A percentile compares a stretch with the other conserved stretches of the same genome.
phyloP scores from a whole-genome alignment of 169 alveolate genomes.

The Cyclospora cayetanensis region DNA sequence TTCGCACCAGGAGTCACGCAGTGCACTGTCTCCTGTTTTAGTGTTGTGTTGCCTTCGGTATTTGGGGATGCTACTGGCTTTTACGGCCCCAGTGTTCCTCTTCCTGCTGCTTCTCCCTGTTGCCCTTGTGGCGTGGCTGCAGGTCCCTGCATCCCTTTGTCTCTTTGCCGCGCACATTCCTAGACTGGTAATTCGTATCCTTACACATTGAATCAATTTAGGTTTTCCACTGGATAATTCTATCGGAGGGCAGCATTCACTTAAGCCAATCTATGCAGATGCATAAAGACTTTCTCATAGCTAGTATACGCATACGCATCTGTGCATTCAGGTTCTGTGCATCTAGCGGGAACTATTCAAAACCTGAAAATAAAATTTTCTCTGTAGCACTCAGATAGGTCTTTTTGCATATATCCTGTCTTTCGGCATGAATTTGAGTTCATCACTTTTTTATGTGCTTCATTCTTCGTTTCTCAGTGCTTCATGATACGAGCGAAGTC shows the following conservation, averaged over 20 bases:
- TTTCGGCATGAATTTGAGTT: too few species aligned
- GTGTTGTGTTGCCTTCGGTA: not conserved
- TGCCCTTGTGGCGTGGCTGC: constrained; percentile 14
- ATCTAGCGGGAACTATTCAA: too few species aligned
- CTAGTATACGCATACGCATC: too few species aligned
- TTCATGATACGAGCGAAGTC: not conserved
- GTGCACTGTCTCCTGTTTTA: not conserved
- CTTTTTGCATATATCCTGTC: too few species aligned
- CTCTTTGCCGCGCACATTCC: constrained; percentile 13
- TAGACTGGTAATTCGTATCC: not conserved
- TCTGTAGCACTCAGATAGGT: too few species aligned
- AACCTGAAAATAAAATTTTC: too few species aligned
- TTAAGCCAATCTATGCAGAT: too few species aligned
- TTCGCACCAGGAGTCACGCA: not conserved
- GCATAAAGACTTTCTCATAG: too few species aligned
- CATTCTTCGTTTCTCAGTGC: not conserved
- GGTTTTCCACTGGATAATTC: too few species aligned
- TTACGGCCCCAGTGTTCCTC: not conserved
- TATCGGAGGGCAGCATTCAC: too few species aligned
- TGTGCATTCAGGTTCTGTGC: too few species aligned
- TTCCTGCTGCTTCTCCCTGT: constrained; percentile 19
- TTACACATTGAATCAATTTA: too few species aligned
- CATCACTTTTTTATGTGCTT: not conserved
- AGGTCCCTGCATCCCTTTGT: not conserved
- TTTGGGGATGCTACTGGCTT: not conserved